A percentile compares a stretch with the other conserved stretches of the same genome.
Conservation (phyloP, 345 rosid species). For the Rhizophora apiculata region DNA sequence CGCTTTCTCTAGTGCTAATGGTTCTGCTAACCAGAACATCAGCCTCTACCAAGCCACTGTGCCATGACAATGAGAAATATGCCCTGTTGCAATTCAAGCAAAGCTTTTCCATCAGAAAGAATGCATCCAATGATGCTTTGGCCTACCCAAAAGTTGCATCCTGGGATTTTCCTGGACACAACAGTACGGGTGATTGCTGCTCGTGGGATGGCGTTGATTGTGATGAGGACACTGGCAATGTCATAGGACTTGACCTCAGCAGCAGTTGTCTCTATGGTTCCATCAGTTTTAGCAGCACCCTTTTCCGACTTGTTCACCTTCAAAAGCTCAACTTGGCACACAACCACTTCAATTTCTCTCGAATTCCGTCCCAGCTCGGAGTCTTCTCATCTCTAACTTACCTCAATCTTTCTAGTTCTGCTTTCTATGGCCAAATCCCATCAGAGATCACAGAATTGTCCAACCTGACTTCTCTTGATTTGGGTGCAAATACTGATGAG, state of each 20-base stretch:
- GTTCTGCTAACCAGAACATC: no score
- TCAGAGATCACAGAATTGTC: slow-evolving; percentile 1
- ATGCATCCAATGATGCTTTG: neutral
- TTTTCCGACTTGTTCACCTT: slow-evolving; percentile 19
- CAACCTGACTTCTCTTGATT: slow-evolving; percentile 8
- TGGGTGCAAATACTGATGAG: neutral
- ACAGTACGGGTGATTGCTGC: slow-evolving; percentile 6
- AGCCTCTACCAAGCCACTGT: neutral
- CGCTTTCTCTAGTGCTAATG: no score
- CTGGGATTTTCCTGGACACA: neutral
- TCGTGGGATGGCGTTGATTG: slow-evolving; percentile 23
- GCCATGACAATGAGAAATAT: slow-evolving; percentile 1
- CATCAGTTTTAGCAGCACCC: slow-evolving; percentile 16
- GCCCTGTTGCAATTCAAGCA: slow-evolving; percentile 8
- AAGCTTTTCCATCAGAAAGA: neutral
- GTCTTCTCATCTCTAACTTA: slow-evolving; percentile 5
- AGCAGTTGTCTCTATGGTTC: slow-evolving; percentile 18
- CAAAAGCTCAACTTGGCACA: slow-evolving; percentile 15
- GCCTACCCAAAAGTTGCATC: slow-evolving; percentile 1
- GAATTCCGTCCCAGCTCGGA: slow-evolving; percentile 4
- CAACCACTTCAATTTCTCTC: slow-evolving; percentile 17
- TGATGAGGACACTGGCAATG: neutral
- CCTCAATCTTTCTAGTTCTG: slow-evolving; percentile 13
- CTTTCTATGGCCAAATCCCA: slow-evolving; percentile 13
- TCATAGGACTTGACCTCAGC: slow-evolving; percentile 11